Percentiles rank a stretch among this genome's conserved stretches.
Conservation (phyloP, 495 filamentous ascomycete species). For the Chaetomium cochliodes region DNA sequence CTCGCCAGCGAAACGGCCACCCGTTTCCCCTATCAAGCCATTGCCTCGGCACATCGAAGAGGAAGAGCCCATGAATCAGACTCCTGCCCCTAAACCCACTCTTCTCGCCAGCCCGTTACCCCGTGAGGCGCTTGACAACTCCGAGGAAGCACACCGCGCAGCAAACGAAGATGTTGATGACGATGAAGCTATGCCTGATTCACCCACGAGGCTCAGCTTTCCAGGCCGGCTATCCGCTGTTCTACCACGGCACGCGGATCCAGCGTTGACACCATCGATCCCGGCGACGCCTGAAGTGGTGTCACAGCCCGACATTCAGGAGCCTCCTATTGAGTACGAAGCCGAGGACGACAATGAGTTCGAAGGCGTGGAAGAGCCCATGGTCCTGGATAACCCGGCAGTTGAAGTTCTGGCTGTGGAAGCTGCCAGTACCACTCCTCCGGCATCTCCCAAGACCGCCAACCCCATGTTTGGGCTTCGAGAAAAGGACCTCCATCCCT, state of each 20-base stretch:
- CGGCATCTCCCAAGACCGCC: slow-evolving; percentile 31
- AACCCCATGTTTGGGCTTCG: slow-evolving; percentile 38
- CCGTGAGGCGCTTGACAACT: slow-evolving; percentile 8
- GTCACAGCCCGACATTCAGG: neutral
- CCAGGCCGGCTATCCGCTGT: slow-evolving; percentile 54
- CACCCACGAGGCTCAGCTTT: slow-evolving; percentile 42
- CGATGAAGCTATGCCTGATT: slow-evolving; percentile 29
- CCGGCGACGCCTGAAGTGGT: slow-evolving; percentile 21
- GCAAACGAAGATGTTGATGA: slow-evolving; percentile 11
- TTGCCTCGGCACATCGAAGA: slow-evolving; percentile 17
- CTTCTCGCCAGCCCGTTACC: slow-evolving; percentile 45
- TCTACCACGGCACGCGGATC: slow-evolving; percentile 50
- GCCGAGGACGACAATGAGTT: slow-evolving; percentile 17
- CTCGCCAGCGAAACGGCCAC: slow-evolving; percentile 50
- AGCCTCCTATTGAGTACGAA: neutral
- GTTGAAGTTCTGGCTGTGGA: slow-evolving; percentile 17
- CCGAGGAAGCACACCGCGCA: neutral
- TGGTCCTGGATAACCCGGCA: slow-evolving; percentile 36
- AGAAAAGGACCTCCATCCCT: slow-evolving; percentile 40
- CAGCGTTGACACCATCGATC: slow-evolving; percentile 36
- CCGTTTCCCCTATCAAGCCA: slow-evolving; percentile 41
- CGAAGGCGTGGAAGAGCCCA: slow-evolving; percentile 26
- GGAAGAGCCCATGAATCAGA: slow-evolving; percentile 11
- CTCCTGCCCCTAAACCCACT: slow-evolving; percentile 33
- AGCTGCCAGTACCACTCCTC: slow-evolving; percentile 33